Conservation (phyloP, 2,329 filamentous ascomycete species). For the Pseudogymnoascus sp. region DNA sequence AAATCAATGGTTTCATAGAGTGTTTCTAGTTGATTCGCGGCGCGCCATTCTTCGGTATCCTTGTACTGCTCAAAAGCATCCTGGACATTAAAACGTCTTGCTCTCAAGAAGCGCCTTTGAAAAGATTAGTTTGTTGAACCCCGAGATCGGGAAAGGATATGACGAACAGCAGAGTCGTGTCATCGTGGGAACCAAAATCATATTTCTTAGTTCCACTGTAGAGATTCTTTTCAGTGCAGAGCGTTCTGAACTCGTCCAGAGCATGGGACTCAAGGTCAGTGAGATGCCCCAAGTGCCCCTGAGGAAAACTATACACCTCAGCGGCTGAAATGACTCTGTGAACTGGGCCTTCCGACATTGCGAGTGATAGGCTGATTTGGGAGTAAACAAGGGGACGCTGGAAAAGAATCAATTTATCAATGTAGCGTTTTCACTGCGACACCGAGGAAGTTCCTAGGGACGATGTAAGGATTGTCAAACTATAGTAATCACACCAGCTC, state of each 20-base stretch:
- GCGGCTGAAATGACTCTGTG: conserved; percentile 27
- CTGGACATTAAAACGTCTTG: conserved; percentile 68
- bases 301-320: conserved; percentile 51
- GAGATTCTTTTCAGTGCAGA: conserved; percentile 57
- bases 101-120: conserved; percentile 72
- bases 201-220: conserved; percentile 40
- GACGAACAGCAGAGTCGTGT: conserved; percentile 62
- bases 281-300: conserved; percentile 76
- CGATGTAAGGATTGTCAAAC: neutral
- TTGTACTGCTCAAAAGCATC: conserved; percentile 80
- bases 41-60: conserved; percentile 82
- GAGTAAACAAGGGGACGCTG: neutral
- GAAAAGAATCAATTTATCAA: neutral
- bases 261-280: conserved; percentile 59
- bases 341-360: conserved; percentile 12
- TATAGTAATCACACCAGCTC: neutral
- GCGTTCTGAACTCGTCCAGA: conserved; percentile 63
- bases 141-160: neutral
- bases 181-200: conserved; percentile 55
- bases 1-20: conserved; percentile 84
- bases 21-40: conserved; percentile 67
- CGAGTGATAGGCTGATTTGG: neutral
- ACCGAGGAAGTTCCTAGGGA: neutral
- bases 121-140: neutral
- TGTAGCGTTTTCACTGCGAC: neutral